A percentile compares a stretch with the other conserved stretches of the same genome.
phyloP scores from a whole-genome alignment of 257 asterid genomes.

The Jacaranda copaia region DNA sequence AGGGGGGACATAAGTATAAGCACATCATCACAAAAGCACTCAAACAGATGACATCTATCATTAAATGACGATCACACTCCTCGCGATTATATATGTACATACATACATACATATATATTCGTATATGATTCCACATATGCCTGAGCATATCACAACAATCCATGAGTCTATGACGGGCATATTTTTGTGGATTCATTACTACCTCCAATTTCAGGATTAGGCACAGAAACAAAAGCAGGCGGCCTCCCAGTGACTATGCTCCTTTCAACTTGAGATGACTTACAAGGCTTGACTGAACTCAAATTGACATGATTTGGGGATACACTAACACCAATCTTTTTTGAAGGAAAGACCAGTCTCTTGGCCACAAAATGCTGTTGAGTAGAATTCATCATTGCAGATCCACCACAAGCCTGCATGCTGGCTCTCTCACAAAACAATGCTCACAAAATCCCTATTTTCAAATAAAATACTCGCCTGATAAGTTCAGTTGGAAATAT shows the following conservation, averaged over 20 bases:
- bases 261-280: slow-evolving; percentile 66
- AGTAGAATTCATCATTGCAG: slow-evolving; percentile 62
- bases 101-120: too few relatives aligned
- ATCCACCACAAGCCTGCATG: slow-evolving; percentile 71
- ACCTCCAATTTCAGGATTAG: slow-evolving; percentile 63
- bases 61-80: not conserved
- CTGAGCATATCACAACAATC: not conserved
- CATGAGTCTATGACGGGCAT: not conserved
- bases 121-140: not conserved
- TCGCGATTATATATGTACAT: too few relatives aligned
- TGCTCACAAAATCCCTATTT: slow-evolving; percentile 19
- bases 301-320: slow-evolving; percentile 47
- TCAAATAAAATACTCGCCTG: slow-evolving; percentile 15
- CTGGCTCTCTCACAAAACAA: slow-evolving; percentile 20
- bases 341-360: slow-evolving; percentile 50
- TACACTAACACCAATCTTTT: slow-evolving; percentile 41
- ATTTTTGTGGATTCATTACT: not conserved
- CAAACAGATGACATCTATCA: not conserved
- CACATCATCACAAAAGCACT: not conserved
- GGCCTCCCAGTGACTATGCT: slow-evolving; percentile 72
- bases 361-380: slow-evolving; percentile 60
- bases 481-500: not conserved
- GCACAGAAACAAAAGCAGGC: slow-evolving; percentile 62
- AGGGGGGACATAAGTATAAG: not conserved
- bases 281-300: slow-evolving; percentile 54